Percentiles rank a stretch among this genome's conserved stretches.
phyloP scores from a whole-genome alignment of 306 rosid species.

The Canavalia gladiata region DNA sequence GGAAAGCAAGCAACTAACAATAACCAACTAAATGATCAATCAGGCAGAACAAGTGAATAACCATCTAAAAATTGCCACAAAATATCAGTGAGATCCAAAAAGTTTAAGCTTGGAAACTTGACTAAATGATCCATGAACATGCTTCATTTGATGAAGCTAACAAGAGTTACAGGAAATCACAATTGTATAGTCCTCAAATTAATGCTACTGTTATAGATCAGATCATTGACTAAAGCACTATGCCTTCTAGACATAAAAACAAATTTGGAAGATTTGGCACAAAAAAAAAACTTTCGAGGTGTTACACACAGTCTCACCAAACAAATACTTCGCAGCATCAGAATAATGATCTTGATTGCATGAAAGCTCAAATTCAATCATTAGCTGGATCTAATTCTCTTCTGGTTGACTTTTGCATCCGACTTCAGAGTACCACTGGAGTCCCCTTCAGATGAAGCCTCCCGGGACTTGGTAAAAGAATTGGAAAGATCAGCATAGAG shows the following conservation, averaged over 20 bases:
- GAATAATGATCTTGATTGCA: conserved; percentile 38
- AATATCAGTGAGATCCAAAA: background rate
- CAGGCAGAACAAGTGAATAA: conserved; percentile 34
- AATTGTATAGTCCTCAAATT: conserved; percentile 45
- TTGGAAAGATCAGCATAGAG: conserved; percentile 87
- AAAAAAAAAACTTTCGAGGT: conserved; percentile 44
- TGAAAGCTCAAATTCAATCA: conserved; percentile 44
- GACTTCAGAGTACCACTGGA: conserved; percentile 79
- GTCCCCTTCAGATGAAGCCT: conserved; percentile 86
- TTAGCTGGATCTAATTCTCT: conserved; percentile 81
- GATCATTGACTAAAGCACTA: conserved; percentile 43
- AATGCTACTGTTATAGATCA: conserved; percentile 42
- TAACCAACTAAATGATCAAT: conserved; percentile 42
- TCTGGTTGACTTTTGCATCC: conserved; percentile 78
- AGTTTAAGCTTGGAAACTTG: conserved; percentile 41
- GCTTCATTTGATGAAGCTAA: conserved; percentile 39
- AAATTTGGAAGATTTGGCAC: conserved; percentile 28
- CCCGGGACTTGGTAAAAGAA: conserved; percentile 73
- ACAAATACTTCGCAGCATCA: conserved; percentile 44
- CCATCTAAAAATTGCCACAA: conserved; percentile 23
- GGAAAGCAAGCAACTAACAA: conserved; percentile 7
- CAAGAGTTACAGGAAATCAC: conserved; percentile 51
- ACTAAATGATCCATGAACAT: conserved; percentile 37
- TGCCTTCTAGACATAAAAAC: conserved; percentile 46
- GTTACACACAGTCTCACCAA: conserved; percentile 51